These are phyloP conservation scores for Sporothrix brunneoviolacea DNA, from an alignment of 2,329 filamentous ascomycete genomes.

Conservation along the genomic window DNA sequence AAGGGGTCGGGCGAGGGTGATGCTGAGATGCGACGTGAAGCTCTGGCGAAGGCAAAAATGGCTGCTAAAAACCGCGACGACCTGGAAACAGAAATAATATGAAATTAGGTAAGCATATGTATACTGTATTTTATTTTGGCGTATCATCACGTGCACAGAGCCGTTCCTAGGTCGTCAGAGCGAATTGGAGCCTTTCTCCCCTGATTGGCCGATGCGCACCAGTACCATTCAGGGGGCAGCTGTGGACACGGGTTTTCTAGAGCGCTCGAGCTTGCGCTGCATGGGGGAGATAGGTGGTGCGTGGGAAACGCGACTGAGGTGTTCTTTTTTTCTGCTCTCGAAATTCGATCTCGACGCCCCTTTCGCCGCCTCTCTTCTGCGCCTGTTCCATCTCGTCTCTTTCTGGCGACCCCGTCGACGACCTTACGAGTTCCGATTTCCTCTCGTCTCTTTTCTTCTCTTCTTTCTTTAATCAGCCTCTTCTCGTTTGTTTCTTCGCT, in stretches of 20 bases:
- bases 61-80: too few species aligned
- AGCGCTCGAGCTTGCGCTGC: slow-evolving; percentile 1
- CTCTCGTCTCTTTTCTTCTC: background rate
- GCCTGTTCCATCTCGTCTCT: background rate
- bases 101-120: background rate
- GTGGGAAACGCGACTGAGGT: slow-evolving; percentile 10
- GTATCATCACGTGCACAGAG: slow-evolving; percentile 10
- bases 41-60: too few species aligned
- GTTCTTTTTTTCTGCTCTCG: slow-evolving; percentile 1
- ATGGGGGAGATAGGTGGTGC: slow-evolving; percentile 2
- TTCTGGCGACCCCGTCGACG: background rate
- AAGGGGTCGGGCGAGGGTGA: too few species aligned
- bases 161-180: too few species aligned
- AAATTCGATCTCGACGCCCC: background rate
- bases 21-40: too few species aligned
- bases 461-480: background rate
- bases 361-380: background rate
- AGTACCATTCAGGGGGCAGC: slow-evolving; percentile 13
- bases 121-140: too few species aligned
- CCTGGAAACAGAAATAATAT: too few species aligned
- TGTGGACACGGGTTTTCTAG: slow-evolving; percentile 10
- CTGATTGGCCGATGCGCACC: slow-evolving; percentile 5
- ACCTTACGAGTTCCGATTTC: background rate
- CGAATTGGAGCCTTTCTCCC: background rate
- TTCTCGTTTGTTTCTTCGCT: background rate